Conservation (phyloP, 169 alveolate genomes). For the Eimeria necatrix region DNA sequence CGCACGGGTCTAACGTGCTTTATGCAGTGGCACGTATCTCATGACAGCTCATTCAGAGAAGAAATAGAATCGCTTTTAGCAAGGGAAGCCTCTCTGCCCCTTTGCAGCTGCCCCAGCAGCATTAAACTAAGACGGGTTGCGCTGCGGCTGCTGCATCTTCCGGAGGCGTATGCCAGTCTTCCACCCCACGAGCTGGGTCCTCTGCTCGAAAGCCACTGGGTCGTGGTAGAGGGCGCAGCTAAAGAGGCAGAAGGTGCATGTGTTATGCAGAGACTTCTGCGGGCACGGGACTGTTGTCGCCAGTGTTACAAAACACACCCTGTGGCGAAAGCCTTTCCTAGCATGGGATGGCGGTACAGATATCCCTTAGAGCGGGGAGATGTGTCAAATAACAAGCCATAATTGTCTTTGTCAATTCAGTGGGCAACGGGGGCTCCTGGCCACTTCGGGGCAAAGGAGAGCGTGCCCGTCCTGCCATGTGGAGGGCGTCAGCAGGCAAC, state of each 20-base stretch:
- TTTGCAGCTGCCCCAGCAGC: slow-evolving; percentile 67
- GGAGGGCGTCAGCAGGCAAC: too few relatives aligned
- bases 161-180: slow-evolving; percentile 50
- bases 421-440: too few relatives aligned
- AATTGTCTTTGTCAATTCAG: not conserved
- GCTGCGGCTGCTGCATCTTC: slow-evolving; percentile 45
- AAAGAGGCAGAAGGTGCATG: slow-evolving; percentile 42
- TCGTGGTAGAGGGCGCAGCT: slow-evolving; percentile 34
- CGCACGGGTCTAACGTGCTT: slow-evolving; percentile 27
- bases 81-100: slow-evolving; percentile 50
- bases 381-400: not conserved
- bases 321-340: slow-evolving; percentile 55
- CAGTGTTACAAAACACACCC: slow-evolving; percentile 65
- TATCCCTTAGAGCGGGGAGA: not conserved
- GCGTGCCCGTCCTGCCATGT: too few relatives aligned
- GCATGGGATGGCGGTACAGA: slow-evolving; percentile 50
- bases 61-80: slow-evolving; percentile 16
- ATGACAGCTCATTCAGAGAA: slow-evolving; percentile 51
- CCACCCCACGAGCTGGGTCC: slow-evolving; percentile 73
- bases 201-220: slow-evolving; percentile 62
- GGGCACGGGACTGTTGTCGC: slow-evolving; percentile 53
- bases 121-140: slow-evolving; percentile 11
- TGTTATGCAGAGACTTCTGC: slow-evolving; percentile 55
- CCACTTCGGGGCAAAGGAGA: too few relatives aligned
- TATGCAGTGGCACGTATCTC: slow-evolving; percentile 66